Percentiles rank a stretch among this genome's conserved stretches.
Conservation (phyloP, 805 yeast species). For the Starmerella sp. region DNA sequence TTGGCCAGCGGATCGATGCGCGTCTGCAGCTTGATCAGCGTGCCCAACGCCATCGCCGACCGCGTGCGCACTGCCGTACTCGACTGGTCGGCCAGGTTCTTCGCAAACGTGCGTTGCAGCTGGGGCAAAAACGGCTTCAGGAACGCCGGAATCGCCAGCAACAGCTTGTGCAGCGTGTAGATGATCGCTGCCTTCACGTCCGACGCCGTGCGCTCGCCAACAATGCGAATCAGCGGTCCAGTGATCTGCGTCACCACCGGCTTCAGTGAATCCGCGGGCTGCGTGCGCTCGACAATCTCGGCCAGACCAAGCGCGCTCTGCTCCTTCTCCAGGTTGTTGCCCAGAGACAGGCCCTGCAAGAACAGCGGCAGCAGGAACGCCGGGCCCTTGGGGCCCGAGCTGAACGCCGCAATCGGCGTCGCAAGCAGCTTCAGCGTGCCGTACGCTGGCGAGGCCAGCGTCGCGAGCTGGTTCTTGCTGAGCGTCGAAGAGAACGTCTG, state of each 20-base stretch:
- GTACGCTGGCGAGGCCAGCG: constrained; percentile 66
- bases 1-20: constrained; percentile 86
- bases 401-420: constrained; percentile 56
- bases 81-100: constrained; percentile 68
- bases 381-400: constrained; percentile 60
- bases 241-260: constrained; percentile 87
- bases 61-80: constrained; percentile 65
- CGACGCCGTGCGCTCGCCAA: constrained; percentile 86
- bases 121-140: constrained; percentile 95
- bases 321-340: constrained; percentile 73
- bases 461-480: constrained; percentile 65
- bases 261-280: constrained; percentile 58
- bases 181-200: constrained; percentile 93
- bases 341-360: constrained; percentile 91
- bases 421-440: constrained; percentile 61
- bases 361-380: constrained; percentile 81
- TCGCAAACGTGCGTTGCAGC: constrained; percentile 90
- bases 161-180: constrained; percentile 65
- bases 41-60: constrained; percentile 84
- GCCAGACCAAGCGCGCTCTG: constrained; percentile 81
- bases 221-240: constrained; percentile 95
- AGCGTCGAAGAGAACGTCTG: constrained; percentile 46
- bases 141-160: constrained; percentile 76
- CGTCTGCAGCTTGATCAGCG: constrained; percentile 78
- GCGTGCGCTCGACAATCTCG: constrained; percentile 72